A percentile compares a stretch with the other conserved stretches of the same genome.
Evolutionary conservation across 2,329 filamentous ascomycete genomes (phyloP).

Genomic region (Fusarium penzigii): DNA sequence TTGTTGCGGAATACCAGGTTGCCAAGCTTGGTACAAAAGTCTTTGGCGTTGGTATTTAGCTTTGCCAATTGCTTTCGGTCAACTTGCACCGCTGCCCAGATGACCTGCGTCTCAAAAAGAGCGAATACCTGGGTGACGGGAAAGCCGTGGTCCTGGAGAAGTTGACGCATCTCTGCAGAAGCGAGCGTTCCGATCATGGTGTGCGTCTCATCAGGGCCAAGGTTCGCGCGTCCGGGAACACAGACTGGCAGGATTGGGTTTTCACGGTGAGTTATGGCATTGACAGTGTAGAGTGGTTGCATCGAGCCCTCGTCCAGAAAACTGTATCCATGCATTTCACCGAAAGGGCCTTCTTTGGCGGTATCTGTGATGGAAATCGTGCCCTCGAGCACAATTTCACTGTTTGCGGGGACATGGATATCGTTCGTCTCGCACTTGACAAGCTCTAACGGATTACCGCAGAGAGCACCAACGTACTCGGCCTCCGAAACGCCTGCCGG

Average conservation of each 20-base stretch:
- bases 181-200: neutral
- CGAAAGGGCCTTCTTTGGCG: conserved; percentile 36
- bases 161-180: conserved; percentile 1
- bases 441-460: conserved; percentile 45
- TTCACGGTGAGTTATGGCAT: conserved; percentile 16
- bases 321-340: too few species aligned
- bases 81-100: conserved; percentile 54
- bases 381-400: conserved; percentile 53
- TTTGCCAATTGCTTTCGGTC: conserved; percentile 58
- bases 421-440: conserved; percentile 53
- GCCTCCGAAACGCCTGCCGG: conserved; percentile 43
- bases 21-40: conserved; percentile 14
- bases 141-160: conserved; percentile 29
- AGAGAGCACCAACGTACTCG: conserved; percentile 49
- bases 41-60: conserved; percentile 5
- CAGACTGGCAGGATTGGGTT: conserved; percentile 15
- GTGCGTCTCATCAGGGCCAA: too few species aligned
- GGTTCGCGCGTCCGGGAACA: conserved; percentile 4
- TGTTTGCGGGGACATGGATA: conserved; percentile 48
- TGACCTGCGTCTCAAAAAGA: conserved; percentile 48
- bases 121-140: conserved; percentile 46
- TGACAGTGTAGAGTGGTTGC: conserved; percentile 11
- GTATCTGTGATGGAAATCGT: conserved; percentile 36
- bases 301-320: neutral
- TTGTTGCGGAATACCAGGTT: conserved; percentile 9